phyloP scores from a whole-genome alignment of 1,139 yeast species.

The Nakaseomyces uthaithaninus region DNA sequence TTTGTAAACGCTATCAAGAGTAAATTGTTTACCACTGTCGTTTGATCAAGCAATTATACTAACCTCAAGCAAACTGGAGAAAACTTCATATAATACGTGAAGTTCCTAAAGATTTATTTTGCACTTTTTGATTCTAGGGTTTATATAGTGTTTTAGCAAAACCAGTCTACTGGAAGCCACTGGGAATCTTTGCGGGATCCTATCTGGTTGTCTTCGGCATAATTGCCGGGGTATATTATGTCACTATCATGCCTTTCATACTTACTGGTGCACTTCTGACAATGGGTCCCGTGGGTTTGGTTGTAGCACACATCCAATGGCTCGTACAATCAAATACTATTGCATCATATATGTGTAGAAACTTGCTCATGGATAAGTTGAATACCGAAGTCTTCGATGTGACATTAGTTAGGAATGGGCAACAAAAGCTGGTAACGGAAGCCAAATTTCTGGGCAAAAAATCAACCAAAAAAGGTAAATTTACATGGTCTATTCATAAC shows the following conservation, averaged over 20 bases:
- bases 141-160: slow-evolving; percentile 19
- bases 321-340: slow-evolving; percentile 24
- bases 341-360: slow-evolving; percentile 20
- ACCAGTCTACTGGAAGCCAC: slow-evolving; percentile 24
- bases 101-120: too few relatives aligned
- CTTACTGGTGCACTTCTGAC: slow-evolving; percentile 18
- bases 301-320: slow-evolving; percentile 26
- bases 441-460: slow-evolving; percentile 14
- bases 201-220: slow-evolving; percentile 20
- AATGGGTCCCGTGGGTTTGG: slow-evolving; percentile 27
- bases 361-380: slow-evolving; percentile 20
- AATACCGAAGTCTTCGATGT: slow-evolving; percentile 24
- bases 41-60: too few relatives aligned
- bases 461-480: slow-evolving; percentile 7
- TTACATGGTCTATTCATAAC: slow-evolving; percentile 7
- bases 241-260: slow-evolving; percentile 22
- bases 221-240: slow-evolving; percentile 21
- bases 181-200: slow-evolving; percentile 19
- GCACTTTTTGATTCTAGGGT: too few relatives aligned
- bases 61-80: too few relatives aligned
- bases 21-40: too few relatives aligned
- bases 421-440: slow-evolving; percentile 15
- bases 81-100: too few relatives aligned
- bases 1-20: not conserved
- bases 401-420: slow-evolving; percentile 20